Conservation (phyloP, 768 basidiomycete genomes). For the Trametopsis cervina region DNA sequence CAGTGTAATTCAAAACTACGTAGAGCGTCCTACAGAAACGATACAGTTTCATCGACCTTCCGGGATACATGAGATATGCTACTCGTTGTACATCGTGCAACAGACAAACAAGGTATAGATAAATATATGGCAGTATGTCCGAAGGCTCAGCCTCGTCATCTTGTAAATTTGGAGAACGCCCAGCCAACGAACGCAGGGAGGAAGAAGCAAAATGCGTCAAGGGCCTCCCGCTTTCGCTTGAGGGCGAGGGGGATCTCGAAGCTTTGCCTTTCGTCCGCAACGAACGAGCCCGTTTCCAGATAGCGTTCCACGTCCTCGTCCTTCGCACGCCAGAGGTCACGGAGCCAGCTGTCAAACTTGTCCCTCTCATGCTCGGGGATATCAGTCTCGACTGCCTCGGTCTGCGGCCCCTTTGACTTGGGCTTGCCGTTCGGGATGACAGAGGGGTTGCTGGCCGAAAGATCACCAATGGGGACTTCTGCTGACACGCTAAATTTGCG, state of each 20-base stretch:
- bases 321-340: constrained; percentile 78
- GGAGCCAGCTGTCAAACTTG: constrained; percentile 78
- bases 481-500: constrained; percentile 64
- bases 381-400: constrained; percentile 17
- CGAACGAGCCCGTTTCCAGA: constrained; percentile 44
- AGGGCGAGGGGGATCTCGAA: constrained; percentile 58
- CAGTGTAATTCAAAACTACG: no score
- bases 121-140: not conserved
- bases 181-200: constrained; percentile 34
- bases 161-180: constrained; percentile 17
- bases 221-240: constrained; percentile 44
- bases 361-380: constrained; percentile 27
- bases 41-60: no score
- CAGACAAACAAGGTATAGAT: no score
- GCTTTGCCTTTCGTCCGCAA: constrained; percentile 16
- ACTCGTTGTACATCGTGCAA: no score
- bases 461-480: constrained; percentile 65
- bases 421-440: constrained; percentile 24
- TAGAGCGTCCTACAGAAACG: no score
- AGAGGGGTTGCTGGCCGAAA: constrained; percentile 31
- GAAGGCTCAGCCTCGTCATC: not conserved
- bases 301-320: constrained; percentile 72
- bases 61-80: no score
- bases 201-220: constrained; percentile 69
- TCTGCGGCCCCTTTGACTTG: constrained; percentile 20